These are phyloP conservation scores for Neonectria magnoliae DNA, from an alignment of 2,329 filamentous ascomycete genomes.

Conservation along the genomic window DNA sequence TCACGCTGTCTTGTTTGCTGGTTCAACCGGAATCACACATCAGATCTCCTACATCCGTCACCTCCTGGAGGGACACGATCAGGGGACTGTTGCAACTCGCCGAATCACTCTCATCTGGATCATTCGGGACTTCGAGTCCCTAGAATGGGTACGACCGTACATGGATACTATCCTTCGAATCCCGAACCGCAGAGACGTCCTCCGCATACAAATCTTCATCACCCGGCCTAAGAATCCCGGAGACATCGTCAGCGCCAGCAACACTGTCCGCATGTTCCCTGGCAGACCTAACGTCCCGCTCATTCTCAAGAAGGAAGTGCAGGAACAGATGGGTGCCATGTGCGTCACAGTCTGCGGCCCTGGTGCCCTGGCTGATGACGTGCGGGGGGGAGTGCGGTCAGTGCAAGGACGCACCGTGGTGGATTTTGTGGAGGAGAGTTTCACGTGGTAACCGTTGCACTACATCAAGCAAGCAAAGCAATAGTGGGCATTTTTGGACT, in stretches of 20 bases:
- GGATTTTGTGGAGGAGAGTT: conserved; percentile 82
- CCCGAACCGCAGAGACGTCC: conserved; percentile 81
- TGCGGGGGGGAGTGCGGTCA: conserved; percentile 72
- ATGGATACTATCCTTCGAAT: conserved; percentile 79
- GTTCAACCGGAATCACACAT: conserved; percentile 94
- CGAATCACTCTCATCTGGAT: conserved; percentile 90
- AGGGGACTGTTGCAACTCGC: conserved; percentile 80
- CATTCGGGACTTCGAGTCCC: conserved; percentile 85
- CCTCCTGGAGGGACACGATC: conserved; percentile 74
- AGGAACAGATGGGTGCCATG: conserved; percentile 87
- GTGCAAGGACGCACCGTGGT: conserved; percentile 72
- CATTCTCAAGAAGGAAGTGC: conserved; percentile 83
- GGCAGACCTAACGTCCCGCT: conserved; percentile 85
- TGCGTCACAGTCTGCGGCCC: conserved; percentile 84
- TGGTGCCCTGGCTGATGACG: conserved; percentile 79
- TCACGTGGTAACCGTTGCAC: conserved; percentile 64
- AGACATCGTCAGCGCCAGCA: conserved; percentile 79
- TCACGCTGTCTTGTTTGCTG: conserved; percentile 88
- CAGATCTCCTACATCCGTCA: conserved; percentile 89
- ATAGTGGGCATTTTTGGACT: conserved; percentile 18
- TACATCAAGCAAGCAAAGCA: not conserved
- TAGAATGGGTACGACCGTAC: conserved; percentile 95
- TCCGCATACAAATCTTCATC: conserved; percentile 89
- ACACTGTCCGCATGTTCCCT: conserved; percentile 90
- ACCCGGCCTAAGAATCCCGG: conserved; percentile 86